A percentile compares a stretch with the other conserved stretches of the same genome.
phyloP scores from a whole-genome alignment of 2,329 filamentous ascomycete genomes.

The Fusarium humuli region DNA sequence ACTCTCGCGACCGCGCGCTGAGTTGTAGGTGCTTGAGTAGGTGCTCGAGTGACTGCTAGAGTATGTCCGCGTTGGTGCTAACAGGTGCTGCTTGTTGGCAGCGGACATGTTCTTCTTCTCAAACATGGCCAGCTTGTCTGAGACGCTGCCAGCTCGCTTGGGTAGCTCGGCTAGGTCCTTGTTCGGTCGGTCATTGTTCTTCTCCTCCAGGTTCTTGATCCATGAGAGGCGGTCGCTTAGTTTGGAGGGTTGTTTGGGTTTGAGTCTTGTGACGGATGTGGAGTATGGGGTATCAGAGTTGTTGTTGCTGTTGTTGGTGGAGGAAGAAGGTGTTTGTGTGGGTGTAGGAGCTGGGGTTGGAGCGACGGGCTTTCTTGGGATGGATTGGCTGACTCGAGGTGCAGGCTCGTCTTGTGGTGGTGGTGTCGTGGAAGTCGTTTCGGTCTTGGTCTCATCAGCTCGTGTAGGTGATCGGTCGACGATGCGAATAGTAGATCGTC shows the following conservation, averaged over 20 bases:
- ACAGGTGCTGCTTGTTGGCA: constrained; percentile 1
- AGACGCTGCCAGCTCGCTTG: constrained; percentile 25
- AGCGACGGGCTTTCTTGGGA: neutral
- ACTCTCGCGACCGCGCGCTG: constrained; percentile 2
- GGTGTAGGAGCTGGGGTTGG: neutral
- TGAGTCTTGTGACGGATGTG: neutral
- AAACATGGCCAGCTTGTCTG: constrained; percentile 31
- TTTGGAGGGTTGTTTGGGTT: constrained; percentile 18
- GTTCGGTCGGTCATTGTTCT: constrained; percentile 3
- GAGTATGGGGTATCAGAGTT: constrained; percentile 1
- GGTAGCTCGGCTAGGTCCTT: constrained; percentile 5
- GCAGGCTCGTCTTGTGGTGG: neutral
- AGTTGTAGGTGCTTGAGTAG: constrained; percentile 7
- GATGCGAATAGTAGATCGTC: constrained; percentile 5
- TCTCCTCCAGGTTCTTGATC: constrained; percentile 27
- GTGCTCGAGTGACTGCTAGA: constrained; percentile 13
- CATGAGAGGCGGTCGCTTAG: constrained; percentile 18
- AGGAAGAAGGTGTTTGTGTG: neutral
- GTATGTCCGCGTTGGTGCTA: constrained; percentile 4
- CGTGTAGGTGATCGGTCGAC: constrained; percentile 3
- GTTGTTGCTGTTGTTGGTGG: neutral
- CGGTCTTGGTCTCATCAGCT: constrained; percentile 4
- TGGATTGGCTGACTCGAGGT: neutral
- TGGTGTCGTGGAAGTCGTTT: neutral
- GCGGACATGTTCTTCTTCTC: constrained; percentile 19